phyloP scores from a whole-genome alignment of 208 protist genomes.

The Phytomonas francai region DNA sequence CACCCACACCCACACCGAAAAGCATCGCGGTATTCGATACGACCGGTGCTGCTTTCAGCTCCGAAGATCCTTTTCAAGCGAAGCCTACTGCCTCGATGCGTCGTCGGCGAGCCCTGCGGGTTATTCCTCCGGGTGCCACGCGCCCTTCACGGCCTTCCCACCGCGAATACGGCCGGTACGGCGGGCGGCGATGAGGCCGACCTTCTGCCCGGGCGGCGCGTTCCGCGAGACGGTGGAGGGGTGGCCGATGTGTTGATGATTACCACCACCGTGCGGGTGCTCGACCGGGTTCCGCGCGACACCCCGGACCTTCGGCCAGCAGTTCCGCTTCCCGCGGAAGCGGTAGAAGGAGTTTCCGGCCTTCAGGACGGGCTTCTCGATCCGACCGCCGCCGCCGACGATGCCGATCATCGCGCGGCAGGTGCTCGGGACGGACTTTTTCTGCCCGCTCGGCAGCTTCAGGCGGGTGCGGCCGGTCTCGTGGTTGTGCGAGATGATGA shows the following conservation, averaged over 20 bases:
- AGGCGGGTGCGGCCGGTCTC: constrained; percentile 96
- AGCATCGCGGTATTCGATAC: not conserved
- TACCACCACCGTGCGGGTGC: constrained; percentile 99
- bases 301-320: constrained; percentile 98
- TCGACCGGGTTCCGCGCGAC: constrained; percentile 98
- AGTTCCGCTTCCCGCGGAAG: constrained; percentile 98
- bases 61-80: no score
- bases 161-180: constrained; percentile 95
- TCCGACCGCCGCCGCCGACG: constrained; percentile 97
- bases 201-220: constrained; percentile 95
- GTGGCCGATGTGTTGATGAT: constrained; percentile 99
- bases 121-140: constrained; percentile 88
- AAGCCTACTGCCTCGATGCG: no score
- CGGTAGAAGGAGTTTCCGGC: constrained; percentile 98
- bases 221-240: constrained; percentile 90
- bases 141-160: constrained; percentile 81
- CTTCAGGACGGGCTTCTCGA: constrained; percentile 99
- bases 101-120: no score
- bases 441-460: constrained; percentile 97
- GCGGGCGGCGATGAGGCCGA: constrained; percentile 98
- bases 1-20: not conserved
- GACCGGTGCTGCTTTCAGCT: no score
- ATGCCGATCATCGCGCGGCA: constrained; percentile 98
- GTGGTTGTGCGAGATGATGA: constrained; percentile 95
- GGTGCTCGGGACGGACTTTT: constrained; percentile 93